Evolutionary conservation across 148 eudicot species (phyloP), one percentile per base, ranked within the genome.

Genomic region (Tetragonia tetragonoides): DNA sequence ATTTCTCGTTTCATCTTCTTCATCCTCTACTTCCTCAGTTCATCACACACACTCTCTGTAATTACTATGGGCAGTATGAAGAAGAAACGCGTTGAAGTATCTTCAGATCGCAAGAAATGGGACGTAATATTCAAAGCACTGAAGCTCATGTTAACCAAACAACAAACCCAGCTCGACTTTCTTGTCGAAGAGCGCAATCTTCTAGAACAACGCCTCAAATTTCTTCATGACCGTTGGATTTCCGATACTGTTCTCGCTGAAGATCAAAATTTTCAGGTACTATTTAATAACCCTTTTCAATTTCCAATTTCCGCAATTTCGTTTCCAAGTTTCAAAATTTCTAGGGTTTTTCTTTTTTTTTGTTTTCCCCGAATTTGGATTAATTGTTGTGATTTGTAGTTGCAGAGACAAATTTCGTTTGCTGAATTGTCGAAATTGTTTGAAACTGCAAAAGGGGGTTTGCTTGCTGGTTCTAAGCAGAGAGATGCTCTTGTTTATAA

Each of bases 381-480:
- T 75, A 4, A 23, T 74, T 53, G 41, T 44, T 83, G 44, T 81
- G 72, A 0, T 6, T 75, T 44, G 17, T 66, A 92, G 97, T 65
- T 86, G 96, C 81, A 80, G 79, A 63, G 72, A 49, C 80, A 80
- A 68, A 51, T 79, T 57, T 39, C 41, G 39, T 63, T 75, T 65
- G 40, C 76, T 37, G 78, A 81, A 71, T 74, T 80, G 81, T 79
- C 68, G 71, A 80, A 57, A 21, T 68, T 54, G 71, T 70, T 84
- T 60, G 85, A 85, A 18, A 62, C 74, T 37, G 39, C 74, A 0
- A 89, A 87, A 73, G 47, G 80, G 20, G 83, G 81, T 9, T 61
- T 83, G 42, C 3, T 87, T 28, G 28, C 73, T 20, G 83, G 87
- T 83, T 79, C 85, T 71, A 84, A 80, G 79, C 56, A 78, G n/a